Conservation (phyloP, 2,329 filamentous ascomycete species). For the Fusarium ambrosium region DNA sequence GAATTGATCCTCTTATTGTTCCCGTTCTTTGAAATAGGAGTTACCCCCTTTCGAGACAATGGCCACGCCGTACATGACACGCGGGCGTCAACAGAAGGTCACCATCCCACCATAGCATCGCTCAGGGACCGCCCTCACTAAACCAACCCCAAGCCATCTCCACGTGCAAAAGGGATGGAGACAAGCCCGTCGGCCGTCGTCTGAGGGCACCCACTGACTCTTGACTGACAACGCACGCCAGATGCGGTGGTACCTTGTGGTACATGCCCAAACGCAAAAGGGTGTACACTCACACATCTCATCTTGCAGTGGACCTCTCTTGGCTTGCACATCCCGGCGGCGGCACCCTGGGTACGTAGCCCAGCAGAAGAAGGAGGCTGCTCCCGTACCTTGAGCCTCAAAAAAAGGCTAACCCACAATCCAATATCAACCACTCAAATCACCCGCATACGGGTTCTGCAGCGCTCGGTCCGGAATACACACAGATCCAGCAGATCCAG, state of each 20-base stretch:
- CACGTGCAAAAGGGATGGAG: slow-evolving; percentile 29
- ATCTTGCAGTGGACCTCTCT: slow-evolving; percentile 35
- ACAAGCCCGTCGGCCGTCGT: slow-evolving; percentile 13
- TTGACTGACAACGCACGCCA: slow-evolving; percentile 12
- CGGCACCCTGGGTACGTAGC: slow-evolving; percentile 16
- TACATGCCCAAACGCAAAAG: slow-evolving; percentile 15
- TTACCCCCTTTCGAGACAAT: background rate
- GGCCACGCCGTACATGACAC: slow-evolving; percentile 2
- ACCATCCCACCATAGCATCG: slow-evolving; percentile 9
- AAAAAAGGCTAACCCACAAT: slow-evolving; percentile 4
- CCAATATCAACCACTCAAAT: background rate
- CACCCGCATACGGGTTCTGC: background rate
- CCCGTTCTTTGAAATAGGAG: background rate
- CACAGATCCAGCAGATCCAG: background rate
- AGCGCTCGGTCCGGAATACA: background rate
- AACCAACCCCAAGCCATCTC: slow-evolving; percentile 21
- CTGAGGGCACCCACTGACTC: slow-evolving; percentile 1
- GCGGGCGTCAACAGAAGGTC: slow-evolving; percentile 12
- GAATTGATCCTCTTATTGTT: background rate
- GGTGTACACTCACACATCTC: slow-evolving; percentile 31
- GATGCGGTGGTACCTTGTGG: slow-evolving; percentile 20
- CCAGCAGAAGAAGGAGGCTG: slow-evolving; percentile 17
- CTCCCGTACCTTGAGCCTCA: slow-evolving; percentile 31
- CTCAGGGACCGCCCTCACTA: slow-evolving; percentile 9
- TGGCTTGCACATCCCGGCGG: slow-evolving; percentile 26